Base-by-base conservation (phyloP, 2,329 filamentous ascomycete genomes). In the Stachybotrys chartarum region DNA sequence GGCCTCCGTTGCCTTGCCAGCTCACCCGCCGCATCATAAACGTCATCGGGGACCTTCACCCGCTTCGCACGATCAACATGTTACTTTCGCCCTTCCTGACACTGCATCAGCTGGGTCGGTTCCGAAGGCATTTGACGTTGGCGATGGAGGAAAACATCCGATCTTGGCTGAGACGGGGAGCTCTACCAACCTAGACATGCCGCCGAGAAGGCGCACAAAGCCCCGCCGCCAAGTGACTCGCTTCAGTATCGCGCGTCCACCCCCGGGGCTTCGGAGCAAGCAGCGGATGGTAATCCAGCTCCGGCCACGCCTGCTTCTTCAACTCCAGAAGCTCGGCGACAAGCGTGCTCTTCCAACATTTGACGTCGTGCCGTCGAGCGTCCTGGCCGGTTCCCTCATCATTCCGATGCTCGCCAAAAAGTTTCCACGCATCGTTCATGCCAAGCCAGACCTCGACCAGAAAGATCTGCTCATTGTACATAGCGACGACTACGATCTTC, bases 391-490 rank as follows among this genome's bases (percentile, higher is more conserved):
- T 57, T 72, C 78, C 53, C 76, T 78, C 60, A 83, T 83, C 56
- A 78, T 84, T 24, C 80, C 84, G 6, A 77, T 78, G 17, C 70
- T 88, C 30, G 75, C 79, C 3, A 81, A 83, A 63, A 78, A 78
- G 7, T 86, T 86, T 58, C 83, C 86, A 1, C 79, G 81, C 7
- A 77, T 88, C 51, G 86, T 88, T 62, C 78, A 80, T 53, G 79
- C 80, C 24, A 84, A 83, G 62, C 81, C 83, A 50, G 78, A 83
- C 54, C 73, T 92, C 5, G 82, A 85, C 35, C 77, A 82, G 24
- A 83, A 87, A 59, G 88, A 92, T 67, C 74, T 92, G 12, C 78
- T 92, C 55, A 70, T 93, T 50, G 78, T 91, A 32, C 82, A 80
- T 62, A 88, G 86, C 55, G 87, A 90, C 60, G 81, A 87, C 59